Percentiles rank a stretch among this genome's conserved stretches.
These are phyloP conservation scores for Tricholoma bakamatsutake DNA, from an alignment of 768 basidiomycete species.

Conservation along the genomic window DNA sequence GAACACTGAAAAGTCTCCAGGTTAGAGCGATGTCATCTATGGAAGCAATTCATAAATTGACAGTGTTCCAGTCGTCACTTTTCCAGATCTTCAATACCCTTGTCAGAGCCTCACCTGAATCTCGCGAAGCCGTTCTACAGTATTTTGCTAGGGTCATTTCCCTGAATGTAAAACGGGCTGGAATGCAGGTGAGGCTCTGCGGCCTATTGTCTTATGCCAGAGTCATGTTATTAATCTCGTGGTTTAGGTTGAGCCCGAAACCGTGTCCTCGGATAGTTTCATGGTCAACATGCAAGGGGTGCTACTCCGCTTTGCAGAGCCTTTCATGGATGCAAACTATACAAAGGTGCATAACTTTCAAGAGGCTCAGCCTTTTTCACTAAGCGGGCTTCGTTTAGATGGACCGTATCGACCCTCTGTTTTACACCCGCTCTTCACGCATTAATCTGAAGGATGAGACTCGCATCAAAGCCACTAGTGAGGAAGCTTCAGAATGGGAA, in stretches of 20 bases:
- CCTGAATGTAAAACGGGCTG: conserved; percentile 80
- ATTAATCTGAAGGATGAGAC: conserved; percentile 86
- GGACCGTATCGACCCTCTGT: conserved; percentile 84
- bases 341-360: conserved; percentile 54
- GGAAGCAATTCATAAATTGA: not conserved
- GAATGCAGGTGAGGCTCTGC: conserved; percentile 64
- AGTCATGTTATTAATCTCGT: not conserved
- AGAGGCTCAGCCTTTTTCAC: not conserved
- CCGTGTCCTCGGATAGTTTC: conserved; percentile 87
- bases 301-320: conserved; percentile 81
- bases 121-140: conserved; percentile 75
- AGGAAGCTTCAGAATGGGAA: conserved; percentile 76
- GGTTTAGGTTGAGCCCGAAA: conserved; percentile 72
- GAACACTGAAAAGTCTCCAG: conserved; percentile 81
- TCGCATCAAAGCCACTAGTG: conserved; percentile 85
- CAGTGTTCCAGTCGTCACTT: conserved; percentile 41
- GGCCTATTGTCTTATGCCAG: not conserved
- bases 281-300: conserved; percentile 88
- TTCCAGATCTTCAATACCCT: conserved; percentile 87
- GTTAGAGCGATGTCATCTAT: conserved; percentile 25
- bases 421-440: conserved; percentile 65
- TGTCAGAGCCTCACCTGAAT: conserved; percentile 74
- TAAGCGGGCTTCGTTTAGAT: conserved; percentile 43
- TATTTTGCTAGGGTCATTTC: conserved; percentile 74
- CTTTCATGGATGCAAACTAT: conserved; percentile 90